Evolutionary conservation across 805 yeast genomes (phyloP).

Genomic region (Spathaspora passalidarum): DNA sequence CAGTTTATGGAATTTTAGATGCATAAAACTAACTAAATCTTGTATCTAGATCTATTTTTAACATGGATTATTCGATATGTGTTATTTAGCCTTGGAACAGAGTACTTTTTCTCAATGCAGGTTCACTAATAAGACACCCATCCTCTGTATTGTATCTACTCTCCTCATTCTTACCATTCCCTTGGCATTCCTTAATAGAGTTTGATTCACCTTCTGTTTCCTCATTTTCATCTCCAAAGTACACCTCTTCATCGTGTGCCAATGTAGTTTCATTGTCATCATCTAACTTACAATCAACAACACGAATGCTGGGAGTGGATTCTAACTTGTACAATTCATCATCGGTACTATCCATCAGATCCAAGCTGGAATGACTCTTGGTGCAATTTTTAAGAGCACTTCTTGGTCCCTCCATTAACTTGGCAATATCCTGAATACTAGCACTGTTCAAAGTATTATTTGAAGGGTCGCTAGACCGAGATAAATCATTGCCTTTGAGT

Average conservation of each 20-base stretch:
- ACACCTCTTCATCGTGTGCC: slow-evolving; percentile 7
- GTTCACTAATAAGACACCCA: too few species aligned
- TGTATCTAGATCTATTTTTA: too few species aligned
- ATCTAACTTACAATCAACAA: neutral
- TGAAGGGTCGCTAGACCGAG: slow-evolving; percentile 17
- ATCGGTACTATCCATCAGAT: slow-evolving; percentile 9
- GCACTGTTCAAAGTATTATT: slow-evolving; percentile 8
- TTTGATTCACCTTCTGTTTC: neutral
- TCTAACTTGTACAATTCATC: slow-evolving; percentile 11
- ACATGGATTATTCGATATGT: too few species aligned
- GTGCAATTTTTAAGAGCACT: slow-evolving; percentile 2
- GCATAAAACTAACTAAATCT: too few species aligned
- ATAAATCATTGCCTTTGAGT: slow-evolving; percentile 27
- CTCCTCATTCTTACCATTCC: slow-evolving; percentile 4
- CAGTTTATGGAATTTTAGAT: too few species aligned
- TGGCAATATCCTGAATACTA: neutral
- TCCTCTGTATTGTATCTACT: slow-evolving; percentile 1
- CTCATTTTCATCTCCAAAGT: neutral
- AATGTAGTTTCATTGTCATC: neutral
- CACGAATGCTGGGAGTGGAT: slow-evolving; percentile 11
- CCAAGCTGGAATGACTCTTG: slow-evolving; percentile 3
- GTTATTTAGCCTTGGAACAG: too few species aligned
- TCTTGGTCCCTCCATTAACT: neutral
- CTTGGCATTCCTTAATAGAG: slow-evolving; percentile 1
- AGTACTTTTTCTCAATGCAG: too few species aligned